Evolutionary conservation across 2,329 filamentous ascomycete genomes (phyloP).

Genomic region (Epichloe glyceriae): DNA sequence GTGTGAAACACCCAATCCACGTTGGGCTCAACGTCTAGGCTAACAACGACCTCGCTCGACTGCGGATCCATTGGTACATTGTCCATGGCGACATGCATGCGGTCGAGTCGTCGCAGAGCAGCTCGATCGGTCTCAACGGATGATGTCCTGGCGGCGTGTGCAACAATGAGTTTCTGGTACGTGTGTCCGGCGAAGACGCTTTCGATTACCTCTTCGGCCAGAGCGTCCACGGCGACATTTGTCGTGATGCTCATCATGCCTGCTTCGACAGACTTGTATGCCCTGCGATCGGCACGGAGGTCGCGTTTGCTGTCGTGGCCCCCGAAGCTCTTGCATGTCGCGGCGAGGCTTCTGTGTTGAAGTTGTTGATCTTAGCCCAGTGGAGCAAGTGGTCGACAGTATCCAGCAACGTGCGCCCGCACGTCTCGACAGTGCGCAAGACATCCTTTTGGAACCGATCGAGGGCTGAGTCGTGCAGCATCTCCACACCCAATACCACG

Average conservation of each 20-base stretch:
- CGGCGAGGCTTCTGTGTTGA: slow-evolving; percentile 7
- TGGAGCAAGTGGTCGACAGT: slow-evolving; percentile 41
- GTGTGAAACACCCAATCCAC: slow-evolving; percentile 46
- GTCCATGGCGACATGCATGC: slow-evolving; percentile 30
- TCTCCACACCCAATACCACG: slow-evolving; percentile 39
- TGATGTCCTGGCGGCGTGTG: slow-evolving; percentile 4
- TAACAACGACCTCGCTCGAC: slow-evolving; percentile 10
- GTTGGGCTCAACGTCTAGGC: slow-evolving; percentile 27
- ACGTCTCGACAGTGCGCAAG: slow-evolving; percentile 35
- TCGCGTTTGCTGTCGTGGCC: background rate
- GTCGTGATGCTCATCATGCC: slow-evolving; percentile 9
- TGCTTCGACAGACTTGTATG: slow-evolving; percentile 3
- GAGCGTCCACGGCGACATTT: slow-evolving; percentile 22
- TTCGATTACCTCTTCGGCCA: slow-evolving; percentile 34
- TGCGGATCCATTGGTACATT: slow-evolving; percentile 7
- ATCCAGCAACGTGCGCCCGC: slow-evolving; percentile 37
- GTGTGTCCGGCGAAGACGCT: slow-evolving; percentile 33
- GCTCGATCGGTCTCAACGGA: slow-evolving; percentile 3
- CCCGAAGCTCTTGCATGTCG: background rate
- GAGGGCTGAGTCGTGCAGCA: slow-evolving; percentile 38
- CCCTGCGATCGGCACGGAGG: background rate
- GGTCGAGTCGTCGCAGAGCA: slow-evolving; percentile 11
- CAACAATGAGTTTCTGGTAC: slow-evolving; percentile 18
- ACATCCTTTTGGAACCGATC: slow-evolving; percentile 32
- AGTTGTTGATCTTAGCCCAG: slow-evolving; percentile 41